Percentiles rank a stretch among this genome's conserved stretches.
These are phyloP conservation scores for Polysphondylium violaceum DNA, from an alignment of 78 protist species.

Conservation along the genomic window DNA sequence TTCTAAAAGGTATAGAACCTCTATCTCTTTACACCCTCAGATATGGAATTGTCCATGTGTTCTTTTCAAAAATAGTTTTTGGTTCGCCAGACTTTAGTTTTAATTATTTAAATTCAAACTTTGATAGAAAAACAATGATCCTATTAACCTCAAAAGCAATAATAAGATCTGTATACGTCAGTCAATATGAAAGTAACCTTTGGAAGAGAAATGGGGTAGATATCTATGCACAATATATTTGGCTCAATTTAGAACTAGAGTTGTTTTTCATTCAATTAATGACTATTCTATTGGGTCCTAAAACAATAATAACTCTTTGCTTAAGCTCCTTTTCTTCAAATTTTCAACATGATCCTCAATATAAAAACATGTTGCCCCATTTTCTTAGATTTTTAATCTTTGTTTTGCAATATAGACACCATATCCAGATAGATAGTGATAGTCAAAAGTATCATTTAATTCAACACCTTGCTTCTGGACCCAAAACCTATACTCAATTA, in stretches of 20 bases:
- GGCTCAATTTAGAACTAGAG: too few species aligned
- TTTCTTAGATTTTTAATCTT: conserved; percentile 23
- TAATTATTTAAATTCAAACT: not conserved
- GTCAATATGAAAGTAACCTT: conserved; percentile 2
- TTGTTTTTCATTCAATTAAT: conserved; percentile 53
- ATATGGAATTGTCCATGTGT: conserved; percentile 16
- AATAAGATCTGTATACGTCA: conserved; percentile 1
- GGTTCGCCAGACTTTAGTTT: conserved; percentile 19
- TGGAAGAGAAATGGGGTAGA: conserved; percentile 75
- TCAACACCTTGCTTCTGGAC: conserved; percentile 13
- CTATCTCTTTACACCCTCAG: conserved; percentile 32
- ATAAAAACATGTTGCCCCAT: not conserved
- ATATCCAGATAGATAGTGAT: too few species aligned
- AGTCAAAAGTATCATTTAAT: conserved; percentile 39
- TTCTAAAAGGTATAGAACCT: conserved; percentile 8
- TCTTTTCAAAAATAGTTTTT: not conserved
- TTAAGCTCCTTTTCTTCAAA: conserved; percentile 38
- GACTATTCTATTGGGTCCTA: conserved; percentile 33
- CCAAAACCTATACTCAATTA: conserved; percentile 6
- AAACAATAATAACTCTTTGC: conserved; percentile 3
- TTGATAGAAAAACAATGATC: not conserved
- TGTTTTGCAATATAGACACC: conserved; percentile 31
- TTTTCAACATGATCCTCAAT: not conserved
- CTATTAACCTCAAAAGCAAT: conserved; percentile 5
- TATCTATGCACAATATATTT: too few species aligned